Conservation (phyloP, 257 asterid species). For the Echium plantagineum region DNA sequence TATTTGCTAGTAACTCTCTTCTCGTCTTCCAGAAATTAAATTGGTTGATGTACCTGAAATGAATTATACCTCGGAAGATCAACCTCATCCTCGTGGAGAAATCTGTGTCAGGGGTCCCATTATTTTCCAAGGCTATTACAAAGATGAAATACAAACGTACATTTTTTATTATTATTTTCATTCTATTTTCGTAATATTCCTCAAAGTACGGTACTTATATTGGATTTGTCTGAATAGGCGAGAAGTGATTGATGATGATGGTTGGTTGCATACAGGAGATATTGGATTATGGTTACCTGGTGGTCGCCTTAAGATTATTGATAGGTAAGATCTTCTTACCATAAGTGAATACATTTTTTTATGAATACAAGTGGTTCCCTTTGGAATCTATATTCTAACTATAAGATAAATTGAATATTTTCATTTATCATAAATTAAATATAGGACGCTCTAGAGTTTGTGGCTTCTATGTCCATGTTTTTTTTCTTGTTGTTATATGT, state of each 20-base stretch:
- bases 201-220: constrained; percentile 13
- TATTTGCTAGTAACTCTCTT: background rate
- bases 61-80: constrained; percentile 90
- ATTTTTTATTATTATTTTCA: constrained; percentile 7
- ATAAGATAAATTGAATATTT: background rate
- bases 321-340: constrained; percentile 37
- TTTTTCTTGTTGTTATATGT: background rate
- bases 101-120: constrained; percentile 93
- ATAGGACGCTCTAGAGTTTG: no score
- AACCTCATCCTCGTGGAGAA: constrained; percentile 96
- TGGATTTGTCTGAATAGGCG: constrained; percentile 40
- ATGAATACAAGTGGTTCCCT: background rate
- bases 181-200: constrained; percentile 7
- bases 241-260: constrained; percentile 73
- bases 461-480: no score
- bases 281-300: constrained; percentile 94
- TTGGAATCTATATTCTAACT: background rate
- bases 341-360: background rate
- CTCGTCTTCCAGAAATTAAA: constrained; percentile 25
- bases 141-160: constrained; percentile 86
- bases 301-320: constrained; percentile 89
- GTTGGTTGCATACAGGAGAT: constrained; percentile 98
- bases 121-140: constrained; percentile 75
- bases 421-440: background rate
- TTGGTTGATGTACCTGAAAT: constrained; percentile 96